Evolutionary conservation across 202 grass and related monocot species (phyloP), one percentile per base, ranked within the genome.

Genomic region (Zoysia matrella): DNA sequence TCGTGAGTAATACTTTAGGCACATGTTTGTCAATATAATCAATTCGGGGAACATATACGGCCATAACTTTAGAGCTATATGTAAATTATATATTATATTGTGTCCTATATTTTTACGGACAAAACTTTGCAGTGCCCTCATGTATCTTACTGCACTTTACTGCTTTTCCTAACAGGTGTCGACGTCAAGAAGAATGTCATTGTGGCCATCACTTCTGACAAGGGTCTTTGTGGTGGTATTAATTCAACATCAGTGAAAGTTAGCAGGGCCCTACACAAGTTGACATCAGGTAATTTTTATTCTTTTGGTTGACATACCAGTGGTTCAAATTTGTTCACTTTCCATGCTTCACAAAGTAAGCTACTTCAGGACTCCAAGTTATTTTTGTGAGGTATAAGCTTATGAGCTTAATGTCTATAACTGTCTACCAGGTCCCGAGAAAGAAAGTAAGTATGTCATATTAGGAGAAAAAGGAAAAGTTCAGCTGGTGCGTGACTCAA

Each of bases 141-240:
- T 53, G 52, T 53, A 12, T 13, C 30, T 0, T 12, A 11, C 9
- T 53, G 52, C 13, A 53, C 11, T 53, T 53, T 12, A 53, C 52
- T 53, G 11, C 2, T 53, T 53, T 53, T 53, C 52, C 13, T 11
- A 53, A 53, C 52, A 53, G 93, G 86, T 85, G 84, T 93, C 30
- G 84, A 97, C 75, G 93, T 97, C 71, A 93, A 97, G 86, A 93
- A 97, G 74, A 97, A 93, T 89, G 90, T 97, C 69, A 93, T 97
- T 80, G 74, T 97, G 39, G 79, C 86, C 68, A 82, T 97, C 78
- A 87, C 90, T 36, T 97, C 93, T 69, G 93, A 97, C 75, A 97
- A 97, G 81, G 93, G 93, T 77, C 90, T 97, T 62, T 97, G 93
- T 79, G 93, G 93, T 67, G 90, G 93, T 76, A 97, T 97, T 78